Evolutionary conservation across 768 basidiomycete genomes (phyloP).

Genomic region (Kwoniella heveanensis): DNA sequence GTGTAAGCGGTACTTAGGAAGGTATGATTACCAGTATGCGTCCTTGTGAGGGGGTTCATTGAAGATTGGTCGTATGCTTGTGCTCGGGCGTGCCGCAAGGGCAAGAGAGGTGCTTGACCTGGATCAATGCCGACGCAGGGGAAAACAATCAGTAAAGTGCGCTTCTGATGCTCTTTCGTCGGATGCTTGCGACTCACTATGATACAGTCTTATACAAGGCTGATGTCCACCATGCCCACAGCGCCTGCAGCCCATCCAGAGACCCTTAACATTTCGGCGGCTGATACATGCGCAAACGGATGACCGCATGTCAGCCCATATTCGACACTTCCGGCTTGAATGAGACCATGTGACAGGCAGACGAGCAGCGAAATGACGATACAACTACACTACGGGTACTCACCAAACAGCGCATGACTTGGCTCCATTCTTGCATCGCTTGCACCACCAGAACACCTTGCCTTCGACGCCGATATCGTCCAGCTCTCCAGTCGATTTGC

Average conservation of each 20-base stretch:
- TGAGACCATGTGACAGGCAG: no score
- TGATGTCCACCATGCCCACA: constrained; percentile 50
- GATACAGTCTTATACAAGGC: constrained; percentile 40
- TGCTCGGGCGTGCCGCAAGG: neutral
- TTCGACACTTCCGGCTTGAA: neutral
- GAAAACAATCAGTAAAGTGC: neutral
- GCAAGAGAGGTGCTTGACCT: constrained; percentile 15
- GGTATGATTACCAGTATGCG: neutral
- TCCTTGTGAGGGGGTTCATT: neutral
- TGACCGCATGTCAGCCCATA: neutral
- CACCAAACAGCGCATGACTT: constrained; percentile 42
- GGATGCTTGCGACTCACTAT: constrained; percentile 30
- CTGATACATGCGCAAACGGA: constrained; percentile 4
- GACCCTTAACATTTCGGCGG: constrained; percentile 36
- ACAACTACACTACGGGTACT: constrained; percentile 2
- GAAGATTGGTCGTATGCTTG: neutral
- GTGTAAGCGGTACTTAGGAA: neutral
- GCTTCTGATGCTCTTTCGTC: neutral
- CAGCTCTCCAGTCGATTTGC: constrained; percentile 38
- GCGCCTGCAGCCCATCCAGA: constrained; percentile 43
- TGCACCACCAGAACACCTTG: constrained; percentile 48
- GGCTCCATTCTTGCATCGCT: constrained; percentile 37
- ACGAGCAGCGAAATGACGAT: neutral
- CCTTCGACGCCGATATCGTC: constrained; percentile 41
- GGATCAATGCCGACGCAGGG: neutral